Base-by-base conservation (phyloP, 2,329 filamentous ascomycete genomes). In the Delphinella strobiligena region DNA sequence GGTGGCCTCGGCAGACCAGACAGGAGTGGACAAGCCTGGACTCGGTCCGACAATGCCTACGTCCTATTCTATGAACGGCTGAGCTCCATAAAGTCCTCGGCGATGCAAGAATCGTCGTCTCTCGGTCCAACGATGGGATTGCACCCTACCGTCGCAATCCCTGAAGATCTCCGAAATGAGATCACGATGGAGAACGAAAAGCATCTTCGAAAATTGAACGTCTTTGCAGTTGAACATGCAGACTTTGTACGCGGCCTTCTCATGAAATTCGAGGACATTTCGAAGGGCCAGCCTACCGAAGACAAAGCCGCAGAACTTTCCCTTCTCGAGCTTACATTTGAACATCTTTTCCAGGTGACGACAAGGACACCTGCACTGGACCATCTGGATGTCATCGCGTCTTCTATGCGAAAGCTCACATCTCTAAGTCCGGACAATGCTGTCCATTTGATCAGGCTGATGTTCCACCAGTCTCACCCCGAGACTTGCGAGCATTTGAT, bases 51-150 rank as follows among this genome's bases (percentile, higher is more conserved):
- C 67, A 96, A 86, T 56, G 91, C 89, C 10, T 98, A 98, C 59
- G 96, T 98, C 84, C 71, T 98, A 7, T 96, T 98, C 59, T 98
- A 98, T 58, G 83, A 95, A 58, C 78, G 91, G 36, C 74, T 78
- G 3, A 79, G 79, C 0, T 74, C 75, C 4, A 68, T 88, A 41
- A 64, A 68, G 7, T 44, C 22, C 9, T 14, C 22, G 5, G 18
- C 36, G 18, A 29, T 19, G 17, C 31, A n/a, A 5, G 7, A 35
- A 5, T 17, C 22, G 10, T 14, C 15, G 14, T 12, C 22, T n/a
- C 12, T 33, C 9, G 14, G 35, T n/a, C 4, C 16, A 4, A 11
- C 29, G 9, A 17, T 37, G 3, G 17, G n/a, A 15, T 4, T 72
- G n/a, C 63, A 67, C 7, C 60, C 66, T 9, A 68, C 62, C 37